Conservation (phyloP, 129 eudicot genomes). For the Lactuca saligna region DNA sequence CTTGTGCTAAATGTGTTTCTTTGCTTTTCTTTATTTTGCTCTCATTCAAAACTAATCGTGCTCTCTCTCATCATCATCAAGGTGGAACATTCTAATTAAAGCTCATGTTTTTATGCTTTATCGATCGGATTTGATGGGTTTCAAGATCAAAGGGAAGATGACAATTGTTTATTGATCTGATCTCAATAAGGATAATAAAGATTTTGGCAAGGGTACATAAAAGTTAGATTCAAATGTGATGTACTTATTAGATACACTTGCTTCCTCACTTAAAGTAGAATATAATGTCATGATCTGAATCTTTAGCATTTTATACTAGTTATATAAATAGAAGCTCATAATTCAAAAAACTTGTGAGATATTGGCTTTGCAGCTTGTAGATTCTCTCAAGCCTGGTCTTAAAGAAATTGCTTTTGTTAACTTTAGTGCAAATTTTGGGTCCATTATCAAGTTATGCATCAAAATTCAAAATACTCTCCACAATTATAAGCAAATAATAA, state of each 20-base stretch:
- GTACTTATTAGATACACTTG: constrained; percentile 49
- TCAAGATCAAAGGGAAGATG: constrained; percentile 25
- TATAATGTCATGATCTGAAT: constrained; percentile 27
- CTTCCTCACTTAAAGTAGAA: constrained; percentile 34
- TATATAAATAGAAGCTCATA: constrained; percentile 18
- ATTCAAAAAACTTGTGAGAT: constrained; percentile 18
- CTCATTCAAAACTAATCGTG: constrained; percentile 14
- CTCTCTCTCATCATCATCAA: constrained; percentile 24
- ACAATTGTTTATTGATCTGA: constrained; percentile 7
- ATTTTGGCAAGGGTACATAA: constrained; percentile 20
- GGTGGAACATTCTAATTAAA: constrained; percentile 51
- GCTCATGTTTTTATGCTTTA: constrained; percentile 44
- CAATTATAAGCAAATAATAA: not conserved
- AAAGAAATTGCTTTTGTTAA: constrained; percentile 40
- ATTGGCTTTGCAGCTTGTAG: constrained; percentile 42
- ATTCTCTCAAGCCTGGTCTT: constrained; percentile 53
- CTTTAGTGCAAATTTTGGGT: constrained; percentile 36
- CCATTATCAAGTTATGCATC: constrained; percentile 24
- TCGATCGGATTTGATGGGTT: constrained; percentile 33
- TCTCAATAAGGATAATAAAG: too few species aligned
- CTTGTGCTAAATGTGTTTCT: constrained; percentile 62
- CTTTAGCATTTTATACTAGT: constrained; percentile 27
- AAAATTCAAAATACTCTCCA: constrained; percentile 17
- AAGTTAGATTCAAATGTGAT: constrained; percentile 33
- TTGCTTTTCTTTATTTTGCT: constrained; percentile 52